Evolutionary conservation across 2,329 filamentous ascomycete genomes (phyloP).

Genomic region (Lecanosticta acicola): DNA sequence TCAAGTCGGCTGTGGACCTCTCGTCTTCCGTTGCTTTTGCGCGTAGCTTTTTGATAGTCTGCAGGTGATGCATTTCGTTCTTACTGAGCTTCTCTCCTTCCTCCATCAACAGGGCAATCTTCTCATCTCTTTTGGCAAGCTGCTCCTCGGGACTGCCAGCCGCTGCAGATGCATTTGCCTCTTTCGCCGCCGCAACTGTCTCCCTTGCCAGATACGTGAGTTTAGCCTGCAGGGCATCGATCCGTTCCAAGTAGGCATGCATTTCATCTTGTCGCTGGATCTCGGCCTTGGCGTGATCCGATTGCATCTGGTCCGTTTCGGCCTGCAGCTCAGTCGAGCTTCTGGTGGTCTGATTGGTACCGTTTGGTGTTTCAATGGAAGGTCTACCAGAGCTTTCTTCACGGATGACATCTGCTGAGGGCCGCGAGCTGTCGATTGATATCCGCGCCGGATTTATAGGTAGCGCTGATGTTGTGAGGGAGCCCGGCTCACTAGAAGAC

Average conservation of each 20-base stretch:
- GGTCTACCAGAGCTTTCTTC: constrained; percentile 11
- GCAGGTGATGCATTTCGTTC: constrained; percentile 77
- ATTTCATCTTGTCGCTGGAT: constrained; percentile 71
- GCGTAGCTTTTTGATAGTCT: constrained; percentile 73
- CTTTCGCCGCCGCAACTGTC: constrained; percentile 68
- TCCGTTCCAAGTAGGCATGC: constrained; percentile 76
- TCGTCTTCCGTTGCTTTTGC: constrained; percentile 48
- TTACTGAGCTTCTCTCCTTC: constrained; percentile 86
- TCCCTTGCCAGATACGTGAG: constrained; percentile 80
- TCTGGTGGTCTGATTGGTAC: constrained; percentile 21
- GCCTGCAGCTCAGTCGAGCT: constrained; percentile 37
- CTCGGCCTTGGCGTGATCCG: constrained; percentile 48
- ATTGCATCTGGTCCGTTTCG: constrained; percentile 45
- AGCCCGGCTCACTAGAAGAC: constrained; percentile 7
- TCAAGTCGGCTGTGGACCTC: constrained; percentile 47
- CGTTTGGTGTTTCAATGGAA: constrained; percentile 22
- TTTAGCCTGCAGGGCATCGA: constrained; percentile 88
- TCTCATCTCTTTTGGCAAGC: constrained; percentile 81
- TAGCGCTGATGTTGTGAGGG: constrained; percentile 28
- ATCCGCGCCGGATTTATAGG: constrained; percentile 33
- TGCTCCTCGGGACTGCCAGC: constrained; percentile 67
- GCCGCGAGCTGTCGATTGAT: constrained; percentile 27
- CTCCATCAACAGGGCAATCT: constrained; percentile 82
- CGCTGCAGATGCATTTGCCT: constrained; percentile 57
- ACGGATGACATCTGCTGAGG: constrained; percentile 16